A percentile compares a stretch with the other conserved stretches of the same genome.
Conservation (phyloP, 768 basidiomycete genomes). For the Tricholoma hemisulphureum region DNA sequence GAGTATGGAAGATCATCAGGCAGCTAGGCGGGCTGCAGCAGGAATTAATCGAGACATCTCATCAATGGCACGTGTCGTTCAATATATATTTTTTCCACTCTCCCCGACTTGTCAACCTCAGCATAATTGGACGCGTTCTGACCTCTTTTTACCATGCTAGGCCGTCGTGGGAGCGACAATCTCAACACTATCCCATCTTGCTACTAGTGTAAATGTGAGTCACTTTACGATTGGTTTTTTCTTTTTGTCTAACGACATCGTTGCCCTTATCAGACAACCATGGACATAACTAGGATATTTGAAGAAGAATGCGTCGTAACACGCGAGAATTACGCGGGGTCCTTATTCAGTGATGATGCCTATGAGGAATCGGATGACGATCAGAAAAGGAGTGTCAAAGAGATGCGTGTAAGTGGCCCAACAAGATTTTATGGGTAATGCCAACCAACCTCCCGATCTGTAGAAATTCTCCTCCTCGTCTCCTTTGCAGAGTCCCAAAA, state of each 20-base stretch:
- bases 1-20: neutral
- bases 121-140: neutral
- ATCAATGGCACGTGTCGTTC: neutral
- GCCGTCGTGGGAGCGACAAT: neutral
- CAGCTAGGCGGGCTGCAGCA: neutral
- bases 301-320: slow-evolving; percentile 1
- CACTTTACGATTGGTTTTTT: neutral
- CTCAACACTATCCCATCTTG: neutral
- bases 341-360: slow-evolving; percentile 14
- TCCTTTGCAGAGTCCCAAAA: neutral
- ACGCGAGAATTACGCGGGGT: neutral
- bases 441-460: neutral
- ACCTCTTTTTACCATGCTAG: neutral
- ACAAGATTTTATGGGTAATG: neutral
- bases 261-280: neutral
- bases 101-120: neutral
- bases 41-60: neutral
- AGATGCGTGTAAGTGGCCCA: slow-evolving; percentile 13
- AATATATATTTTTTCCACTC: neutral
- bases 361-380: slow-evolving; percentile 24
- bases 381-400: neutral
- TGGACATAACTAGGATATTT: slow-evolving; percentile 4
- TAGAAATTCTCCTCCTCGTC: neutral
- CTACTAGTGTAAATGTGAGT: neutral
- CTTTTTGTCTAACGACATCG: neutral